Evolutionary conservation across 495 filamentous ascomycete genomes (phyloP), one percentile per base, ranked within the genome.

Genomic region (Aspergillus indologenus): DNA sequence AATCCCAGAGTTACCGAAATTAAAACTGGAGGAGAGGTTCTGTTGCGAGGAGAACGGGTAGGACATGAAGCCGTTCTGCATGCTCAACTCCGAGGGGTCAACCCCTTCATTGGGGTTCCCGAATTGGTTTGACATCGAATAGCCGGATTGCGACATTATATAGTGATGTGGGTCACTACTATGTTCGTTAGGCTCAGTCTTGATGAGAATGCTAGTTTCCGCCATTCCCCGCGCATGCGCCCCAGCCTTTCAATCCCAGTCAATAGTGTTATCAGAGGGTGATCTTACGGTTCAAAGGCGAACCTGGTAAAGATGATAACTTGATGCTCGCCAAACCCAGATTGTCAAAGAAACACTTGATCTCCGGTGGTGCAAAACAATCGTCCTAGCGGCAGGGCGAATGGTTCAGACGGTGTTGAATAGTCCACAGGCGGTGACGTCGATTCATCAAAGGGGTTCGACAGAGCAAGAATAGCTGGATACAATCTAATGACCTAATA

Each of bases 41-140:
- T 82, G 80, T 55, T 81, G 79, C 18, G 78, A 78, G 31, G 69
- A 67, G 45, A 76, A 80, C 3, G 74, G 71, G 56, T 74, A 81
- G 0, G 75, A 76, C 76, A 80, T 78, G 66, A 81, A 83, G 45
- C 68, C 66, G 61, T 77, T 78, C 57, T 77, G 78, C 85, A 93
- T 90, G 54, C 85, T 84, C 58, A 98, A 79, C 48, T 94, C 90
- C 47, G 88, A 93, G 2, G 94, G 94, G 65, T 97, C 90, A 60
- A 97, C 86, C 68, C 83, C 81, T 49, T 82, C 82, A 60, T 79
- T 77, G 58, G 81, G 82, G 64, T 75, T 73, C 50, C 83, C 83
- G 68, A 90, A 92, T 60, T 91, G 88, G 58, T 85, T 82, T 23
- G 78, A 68, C 80, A 89, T 84, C 52, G 79, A 78, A 70, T 83